These are phyloP conservation scores for Fusarium staphyleae DNA, from an alignment of 2,329 filamentous ascomycete species.

Conservation along the genomic window DNA sequence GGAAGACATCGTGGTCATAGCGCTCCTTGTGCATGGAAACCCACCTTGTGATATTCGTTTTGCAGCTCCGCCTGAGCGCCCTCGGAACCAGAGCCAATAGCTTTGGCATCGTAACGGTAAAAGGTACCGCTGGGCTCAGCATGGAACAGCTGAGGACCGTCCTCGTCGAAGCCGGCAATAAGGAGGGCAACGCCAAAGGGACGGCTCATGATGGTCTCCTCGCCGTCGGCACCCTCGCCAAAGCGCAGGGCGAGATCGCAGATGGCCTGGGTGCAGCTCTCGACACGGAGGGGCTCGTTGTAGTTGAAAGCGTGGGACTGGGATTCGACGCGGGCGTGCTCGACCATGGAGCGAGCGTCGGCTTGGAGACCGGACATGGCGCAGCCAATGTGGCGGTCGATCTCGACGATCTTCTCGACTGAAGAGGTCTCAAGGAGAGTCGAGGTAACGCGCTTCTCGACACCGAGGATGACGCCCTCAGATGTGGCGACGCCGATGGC, in stretches of 20 bases:
- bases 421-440: constrained; percentile 97
- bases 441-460: constrained; percentile 98
- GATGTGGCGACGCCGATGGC: constrained; percentile 97
- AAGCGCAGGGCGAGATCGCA: constrained; percentile 96
- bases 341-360: constrained; percentile 95
- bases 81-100: constrained; percentile 96
- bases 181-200: constrained; percentile 96
- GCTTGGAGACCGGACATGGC: constrained; percentile 98
- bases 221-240: constrained; percentile 94
- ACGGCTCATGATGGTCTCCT: constrained; percentile 98
- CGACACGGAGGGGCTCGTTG: constrained; percentile 90
- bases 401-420: constrained; percentile 99
- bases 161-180: constrained; percentile 97
- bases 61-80: constrained; percentile 97
- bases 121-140: constrained; percentile 98
- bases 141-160: constrained; percentile 96
- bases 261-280: constrained; percentile 98
- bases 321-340: constrained; percentile 96
- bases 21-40: constrained; percentile 12
- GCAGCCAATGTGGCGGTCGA: constrained; percentile 97
- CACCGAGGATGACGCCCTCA: constrained; percentile 93
- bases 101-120: constrained; percentile 98
- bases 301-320: constrained; percentile 99
- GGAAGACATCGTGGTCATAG: neutral
- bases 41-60: constrained; percentile 94